Percentiles rank a stretch among this genome's conserved stretches.
phyloP scores from a whole-genome alignment of 768 basidiomycete genomes.

The Lactifluus volemus region DNA sequence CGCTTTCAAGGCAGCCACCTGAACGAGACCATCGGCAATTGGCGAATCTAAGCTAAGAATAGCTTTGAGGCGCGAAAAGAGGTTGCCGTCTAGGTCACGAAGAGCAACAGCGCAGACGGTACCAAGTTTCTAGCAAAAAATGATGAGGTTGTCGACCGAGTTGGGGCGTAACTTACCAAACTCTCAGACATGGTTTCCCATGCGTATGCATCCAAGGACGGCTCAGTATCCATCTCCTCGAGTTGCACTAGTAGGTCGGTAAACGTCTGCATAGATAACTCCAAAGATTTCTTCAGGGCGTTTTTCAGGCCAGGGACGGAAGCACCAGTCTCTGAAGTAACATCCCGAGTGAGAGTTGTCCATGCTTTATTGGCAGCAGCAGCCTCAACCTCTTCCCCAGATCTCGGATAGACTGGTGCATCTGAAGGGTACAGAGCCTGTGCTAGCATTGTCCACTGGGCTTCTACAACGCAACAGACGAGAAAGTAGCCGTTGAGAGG shows the following conservation, averaged over 20 bases:
- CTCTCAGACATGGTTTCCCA: slow-evolving; percentile 93
- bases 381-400: slow-evolving; percentile 48
- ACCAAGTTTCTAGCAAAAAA: slow-evolving; percentile 61
- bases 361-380: slow-evolving; percentile 81
- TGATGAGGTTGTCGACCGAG: not conserved
- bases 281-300: slow-evolving; percentile 39
- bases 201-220: slow-evolving; percentile 76
- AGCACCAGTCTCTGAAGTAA: slow-evolving; percentile 36
- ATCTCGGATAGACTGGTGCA: slow-evolving; percentile 2
- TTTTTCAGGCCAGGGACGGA: slow-evolving; percentile 23
- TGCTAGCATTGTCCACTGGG: slow-evolving; percentile 76
- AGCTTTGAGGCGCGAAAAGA: slow-evolving; percentile 60
- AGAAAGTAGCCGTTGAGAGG: slow-evolving; percentile 83
- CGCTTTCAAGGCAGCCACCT: slow-evolving; percentile 85
- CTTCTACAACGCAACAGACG: slow-evolving; percentile 83
- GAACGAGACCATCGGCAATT: slow-evolving; percentile 72
- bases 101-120: slow-evolving; percentile 72
- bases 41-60: slow-evolving; percentile 77
- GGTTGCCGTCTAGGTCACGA: slow-evolving; percentile 54
- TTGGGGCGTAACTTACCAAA: slow-evolving; percentile 41
- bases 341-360: slow-evolving; percentile 53
- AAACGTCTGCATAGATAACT: slow-evolving; percentile 66
- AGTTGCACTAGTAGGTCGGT: slow-evolving; percentile 70
- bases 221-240: slow-evolving; percentile 74
- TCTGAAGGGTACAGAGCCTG: slow-evolving; percentile 45